Conservation (phyloP, 345 rosid genomes). For the Cardamine chenopodiifolia region DNA sequence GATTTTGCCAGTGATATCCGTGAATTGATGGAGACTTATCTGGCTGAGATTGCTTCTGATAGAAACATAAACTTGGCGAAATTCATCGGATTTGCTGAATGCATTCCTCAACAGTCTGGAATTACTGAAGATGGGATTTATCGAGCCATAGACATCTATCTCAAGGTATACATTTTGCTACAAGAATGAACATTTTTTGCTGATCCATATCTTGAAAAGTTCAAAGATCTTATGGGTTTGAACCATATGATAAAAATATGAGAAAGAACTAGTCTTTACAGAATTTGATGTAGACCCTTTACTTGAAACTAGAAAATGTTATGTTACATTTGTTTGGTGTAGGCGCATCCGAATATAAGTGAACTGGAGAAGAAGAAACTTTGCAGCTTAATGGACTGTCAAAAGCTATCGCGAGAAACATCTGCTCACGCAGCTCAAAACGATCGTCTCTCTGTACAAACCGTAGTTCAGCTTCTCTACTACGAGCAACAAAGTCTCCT, state of each 20-base stretch:
- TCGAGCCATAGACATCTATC: slow-evolving; percentile 83
- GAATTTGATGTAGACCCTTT: background rate
- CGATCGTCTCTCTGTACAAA: slow-evolving; percentile 70
- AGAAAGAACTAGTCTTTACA: background rate
- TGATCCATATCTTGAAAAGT: background rate
- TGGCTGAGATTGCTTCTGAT: slow-evolving; percentile 82
- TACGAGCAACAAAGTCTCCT: slow-evolving; percentile 73
- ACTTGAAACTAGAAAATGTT: background rate
- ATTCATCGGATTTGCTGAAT: slow-evolving; percentile 67
- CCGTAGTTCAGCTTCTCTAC: slow-evolving; percentile 76
- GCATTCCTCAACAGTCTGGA: slow-evolving; percentile 72
- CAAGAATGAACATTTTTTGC: background rate
- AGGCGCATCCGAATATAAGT: slow-evolving; percentile 80
- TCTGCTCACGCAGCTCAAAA: slow-evolving; percentile 91
- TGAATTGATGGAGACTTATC: slow-evolving; percentile 77
- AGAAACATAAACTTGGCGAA: slow-evolving; percentile 53
- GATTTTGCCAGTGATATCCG: slow-evolving; percentile 48
- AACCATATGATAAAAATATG: background rate
- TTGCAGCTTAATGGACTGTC: slow-evolving; percentile 86
- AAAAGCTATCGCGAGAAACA: slow-evolving; percentile 79
- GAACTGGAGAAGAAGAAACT: slow-evolving; percentile 91
- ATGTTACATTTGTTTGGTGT: background rate
- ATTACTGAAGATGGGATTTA: slow-evolving; percentile 83
- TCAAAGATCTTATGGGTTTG: background rate
- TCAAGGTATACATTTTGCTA: slow-evolving; percentile 57